Conservation (phyloP, 2,329 filamentous ascomycete genomes). For the Epichloe glyceriae region DNA sequence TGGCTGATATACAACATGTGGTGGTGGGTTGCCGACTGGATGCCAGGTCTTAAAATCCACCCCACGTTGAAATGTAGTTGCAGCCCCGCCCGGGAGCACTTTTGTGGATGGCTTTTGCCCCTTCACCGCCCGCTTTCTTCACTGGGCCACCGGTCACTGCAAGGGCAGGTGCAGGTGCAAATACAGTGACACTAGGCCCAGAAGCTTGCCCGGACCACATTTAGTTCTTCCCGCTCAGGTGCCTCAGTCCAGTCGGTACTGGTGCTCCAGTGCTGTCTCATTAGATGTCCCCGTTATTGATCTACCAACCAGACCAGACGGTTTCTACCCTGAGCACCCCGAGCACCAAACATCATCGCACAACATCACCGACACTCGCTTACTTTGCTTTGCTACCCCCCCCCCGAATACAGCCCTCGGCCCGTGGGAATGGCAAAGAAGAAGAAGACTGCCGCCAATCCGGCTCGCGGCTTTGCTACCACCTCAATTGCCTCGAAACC, state of each 20-base stretch:
- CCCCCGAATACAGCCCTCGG: too few species aligned
- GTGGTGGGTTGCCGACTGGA: too few species aligned
- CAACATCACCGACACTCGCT: background rate
- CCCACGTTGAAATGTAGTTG: background rate
- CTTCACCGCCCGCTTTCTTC: background rate
- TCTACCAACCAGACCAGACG: background rate
- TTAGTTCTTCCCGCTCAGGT: too few species aligned
- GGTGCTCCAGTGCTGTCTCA: too few species aligned
- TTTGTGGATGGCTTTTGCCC: background rate
- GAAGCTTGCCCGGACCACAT: too few species aligned
- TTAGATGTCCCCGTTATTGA: background rate
- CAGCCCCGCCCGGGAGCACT: too few species aligned
- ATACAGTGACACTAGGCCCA: too few species aligned
- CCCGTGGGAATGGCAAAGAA: constrained; percentile 64
- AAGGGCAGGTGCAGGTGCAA: too few species aligned
- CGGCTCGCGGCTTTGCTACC: constrained; percentile 84
- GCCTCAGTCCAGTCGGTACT: too few species aligned
- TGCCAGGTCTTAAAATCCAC: background rate
- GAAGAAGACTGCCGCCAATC: constrained; percentile 79
- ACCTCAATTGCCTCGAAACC: constrained; percentile 81
- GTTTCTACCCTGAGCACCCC: background rate
- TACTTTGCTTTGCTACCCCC: background rate
- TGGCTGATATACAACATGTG: background rate
- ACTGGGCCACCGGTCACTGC: too few species aligned
- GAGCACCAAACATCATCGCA: background rate